A percentile compares a stretch with the other conserved stretches of the same genome.
Conservation (phyloP, 805 yeast species). For the Ogataea corticis region DNA sequence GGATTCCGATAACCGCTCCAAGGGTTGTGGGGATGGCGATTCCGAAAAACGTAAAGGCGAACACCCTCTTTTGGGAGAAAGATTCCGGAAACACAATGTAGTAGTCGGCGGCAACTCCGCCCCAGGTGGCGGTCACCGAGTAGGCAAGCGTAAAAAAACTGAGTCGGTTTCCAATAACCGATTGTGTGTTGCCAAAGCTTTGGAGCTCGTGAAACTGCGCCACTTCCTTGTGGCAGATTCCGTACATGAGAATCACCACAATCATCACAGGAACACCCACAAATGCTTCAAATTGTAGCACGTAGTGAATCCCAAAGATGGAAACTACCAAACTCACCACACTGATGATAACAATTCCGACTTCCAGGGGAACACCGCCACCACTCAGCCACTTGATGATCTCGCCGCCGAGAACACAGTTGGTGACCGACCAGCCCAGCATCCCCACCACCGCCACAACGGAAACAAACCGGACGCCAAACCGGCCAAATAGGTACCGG, state of each 20-base stretch:
- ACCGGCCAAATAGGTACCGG: slow-evolving; percentile 81
- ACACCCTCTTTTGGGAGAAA: slow-evolving; percentile 55
- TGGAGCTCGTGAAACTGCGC: slow-evolving; percentile 39
- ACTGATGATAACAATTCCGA: slow-evolving; percentile 74
- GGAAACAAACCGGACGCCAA: slow-evolving; percentile 76
- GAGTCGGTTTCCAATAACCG: slow-evolving; percentile 66
- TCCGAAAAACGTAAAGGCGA: slow-evolving; percentile 62
- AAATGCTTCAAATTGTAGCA: slow-evolving; percentile 64
- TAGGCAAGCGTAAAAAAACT: slow-evolving; percentile 72
- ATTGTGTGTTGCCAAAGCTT: slow-evolving; percentile 39
- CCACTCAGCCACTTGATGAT: slow-evolving; percentile 66
- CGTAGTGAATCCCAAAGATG: slow-evolving; percentile 74
- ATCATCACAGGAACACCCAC: slow-evolving; percentile 69
- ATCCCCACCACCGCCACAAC: slow-evolving; percentile 73
- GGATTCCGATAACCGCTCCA: slow-evolving; percentile 72
- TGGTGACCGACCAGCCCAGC: slow-evolving; percentile 94
- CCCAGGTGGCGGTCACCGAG: slow-evolving; percentile 87
- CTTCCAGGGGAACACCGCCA: slow-evolving; percentile 65
- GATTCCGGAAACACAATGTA: slow-evolving; percentile 78
- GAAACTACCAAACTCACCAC: slow-evolving; percentile 64
- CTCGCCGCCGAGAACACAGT: slow-evolving; percentile 86
- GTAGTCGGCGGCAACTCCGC: slow-evolving; percentile 82
- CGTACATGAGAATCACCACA: slow-evolving; percentile 67
- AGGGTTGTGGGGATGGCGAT: slow-evolving; percentile 70
- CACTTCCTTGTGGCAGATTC: slow-evolving; percentile 48